A percentile compares a stretch with the other conserved stretches of the same genome.
Evolutionary conservation across 2,329 filamentous ascomycete species (phyloP).

Genomic region (Sporothrix euskadiensis): DNA sequence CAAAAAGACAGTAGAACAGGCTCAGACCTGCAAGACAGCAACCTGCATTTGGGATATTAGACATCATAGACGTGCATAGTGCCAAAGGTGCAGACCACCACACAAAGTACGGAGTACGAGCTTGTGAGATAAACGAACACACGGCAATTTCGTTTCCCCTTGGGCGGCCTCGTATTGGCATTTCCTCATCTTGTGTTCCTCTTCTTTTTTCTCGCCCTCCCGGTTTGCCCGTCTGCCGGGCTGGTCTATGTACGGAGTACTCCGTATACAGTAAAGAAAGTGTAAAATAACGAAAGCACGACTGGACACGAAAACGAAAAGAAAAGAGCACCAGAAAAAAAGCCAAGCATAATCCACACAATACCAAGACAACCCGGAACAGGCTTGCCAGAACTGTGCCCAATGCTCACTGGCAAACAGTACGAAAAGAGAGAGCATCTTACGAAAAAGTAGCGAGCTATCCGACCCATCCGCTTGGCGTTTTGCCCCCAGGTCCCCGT

Average conservation of each 20-base stretch:
- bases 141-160: slow-evolving; percentile 4
- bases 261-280: not conserved
- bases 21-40: not conserved
- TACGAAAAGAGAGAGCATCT: too few species aligned
- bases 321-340: not conserved
- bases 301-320: not conserved
- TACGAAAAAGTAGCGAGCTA: slow-evolving; percentile 2
- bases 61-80: not conserved
- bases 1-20: not conserved
- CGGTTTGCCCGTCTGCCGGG: not conserved
- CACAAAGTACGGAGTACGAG: not conserved
- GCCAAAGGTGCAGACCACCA: not conserved
- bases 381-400: not conserved
- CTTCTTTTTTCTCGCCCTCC: too few species aligned
- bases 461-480: slow-evolving; percentile 23
- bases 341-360: not conserved
- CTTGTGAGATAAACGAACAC: not conserved
- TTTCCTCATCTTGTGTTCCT: not conserved
- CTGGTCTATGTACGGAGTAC: not conserved
- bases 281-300: not conserved
- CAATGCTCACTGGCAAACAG: not conserved
- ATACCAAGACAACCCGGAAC: not conserved
- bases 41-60: not conserved
- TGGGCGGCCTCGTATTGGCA: not conserved
- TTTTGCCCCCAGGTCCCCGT: not conserved